These are phyloP conservation scores for Triticum monococcum DNA, from an alignment of 176 grass and related monocot genomes.

Conservation along the genomic window DNA sequence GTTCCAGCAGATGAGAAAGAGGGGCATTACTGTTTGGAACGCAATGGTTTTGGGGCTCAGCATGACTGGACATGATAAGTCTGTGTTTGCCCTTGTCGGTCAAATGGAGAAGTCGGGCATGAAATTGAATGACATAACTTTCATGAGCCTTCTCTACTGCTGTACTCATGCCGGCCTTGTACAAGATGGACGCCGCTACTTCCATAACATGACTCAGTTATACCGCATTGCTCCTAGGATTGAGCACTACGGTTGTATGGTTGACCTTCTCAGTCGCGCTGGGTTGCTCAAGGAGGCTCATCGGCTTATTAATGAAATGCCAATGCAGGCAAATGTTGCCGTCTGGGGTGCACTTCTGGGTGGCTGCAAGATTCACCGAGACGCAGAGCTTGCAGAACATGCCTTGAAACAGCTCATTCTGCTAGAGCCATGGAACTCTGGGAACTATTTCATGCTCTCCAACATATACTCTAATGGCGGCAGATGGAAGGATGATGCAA, in stretches of 20 bases:
- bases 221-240: slow-evolving; percentile 49
- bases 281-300: slow-evolving; percentile 58
- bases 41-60: slow-evolving; percentile 54
- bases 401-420: slow-evolving; percentile 58
- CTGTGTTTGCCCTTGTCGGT: slow-evolving; percentile 45
- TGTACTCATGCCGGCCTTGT: slow-evolving; percentile 65
- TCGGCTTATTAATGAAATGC: slow-evolving; percentile 55
- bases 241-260: slow-evolving; percentile 70
- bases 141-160: slow-evolving; percentile 61
- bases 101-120: slow-evolving; percentile 50
- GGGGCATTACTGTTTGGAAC: slow-evolving; percentile 59
- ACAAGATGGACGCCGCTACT: slow-evolving; percentile 50
- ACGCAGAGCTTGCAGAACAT: slow-evolving; percentile 43
- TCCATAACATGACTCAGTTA: slow-evolving; percentile 40
- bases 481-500: slow-evolving; percentile 61
- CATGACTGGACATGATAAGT: slow-evolving; percentile 50
- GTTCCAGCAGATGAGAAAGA: slow-evolving; percentile 53
- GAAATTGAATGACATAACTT: slow-evolving; percentile 50
- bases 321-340: slow-evolving; percentile 60
- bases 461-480: slow-evolving; percentile 59
- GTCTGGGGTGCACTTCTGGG: slow-evolving; percentile 63
- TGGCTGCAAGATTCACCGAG: slow-evolving; percentile 59
- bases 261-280: slow-evolving; percentile 61
- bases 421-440: slow-evolving; percentile 61
- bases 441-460: slow-evolving; percentile 61